Conservation (phyloP, 371 early-diverging fungal species). For the Haplosporangium sp. region DNA sequence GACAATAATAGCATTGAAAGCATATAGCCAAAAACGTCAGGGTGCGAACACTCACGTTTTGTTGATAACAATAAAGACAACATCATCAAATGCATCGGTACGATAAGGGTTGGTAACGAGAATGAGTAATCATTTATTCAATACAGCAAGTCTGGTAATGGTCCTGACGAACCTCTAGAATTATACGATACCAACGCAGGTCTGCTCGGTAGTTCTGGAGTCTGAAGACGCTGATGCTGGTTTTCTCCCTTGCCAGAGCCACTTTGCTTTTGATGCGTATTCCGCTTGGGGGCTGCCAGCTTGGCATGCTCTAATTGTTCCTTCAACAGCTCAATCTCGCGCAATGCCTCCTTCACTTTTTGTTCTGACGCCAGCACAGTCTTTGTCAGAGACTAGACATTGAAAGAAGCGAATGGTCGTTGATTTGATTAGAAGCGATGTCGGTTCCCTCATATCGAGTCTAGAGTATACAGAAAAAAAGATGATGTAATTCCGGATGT, state of each 20-base stretch:
- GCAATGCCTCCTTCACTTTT: conserved; percentile 19
- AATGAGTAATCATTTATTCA: neutral
- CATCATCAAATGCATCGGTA: no score
- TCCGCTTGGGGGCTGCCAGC: conserved; percentile 6
- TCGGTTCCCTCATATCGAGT: no score
- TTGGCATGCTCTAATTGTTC: conserved; percentile 26
- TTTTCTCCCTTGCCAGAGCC: neutral
- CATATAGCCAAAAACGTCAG: no score
- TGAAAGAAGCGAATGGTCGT: neutral
- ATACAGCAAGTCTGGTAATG: conserved; percentile 35
- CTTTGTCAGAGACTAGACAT: conserved; percentile 26
- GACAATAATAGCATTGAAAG: no score
- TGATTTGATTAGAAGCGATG: neutral
- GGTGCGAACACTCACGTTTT: no score
- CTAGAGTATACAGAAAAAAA: no score
- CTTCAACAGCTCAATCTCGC: conserved; percentile 37
- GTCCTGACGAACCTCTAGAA: neutral
- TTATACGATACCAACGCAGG: neutral
- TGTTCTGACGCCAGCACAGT: conserved; percentile 38
- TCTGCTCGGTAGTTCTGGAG: neutral
- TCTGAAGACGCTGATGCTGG: conserved; percentile 4
- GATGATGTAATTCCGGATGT: neutral
- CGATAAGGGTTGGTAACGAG: no score
- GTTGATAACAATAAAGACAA: no score
- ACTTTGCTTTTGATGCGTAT: neutral